These are phyloP conservation scores for Botrytis galanthina DNA, from an alignment of 2,329 filamentous ascomycete genomes.

Conservation along the genomic window DNA sequence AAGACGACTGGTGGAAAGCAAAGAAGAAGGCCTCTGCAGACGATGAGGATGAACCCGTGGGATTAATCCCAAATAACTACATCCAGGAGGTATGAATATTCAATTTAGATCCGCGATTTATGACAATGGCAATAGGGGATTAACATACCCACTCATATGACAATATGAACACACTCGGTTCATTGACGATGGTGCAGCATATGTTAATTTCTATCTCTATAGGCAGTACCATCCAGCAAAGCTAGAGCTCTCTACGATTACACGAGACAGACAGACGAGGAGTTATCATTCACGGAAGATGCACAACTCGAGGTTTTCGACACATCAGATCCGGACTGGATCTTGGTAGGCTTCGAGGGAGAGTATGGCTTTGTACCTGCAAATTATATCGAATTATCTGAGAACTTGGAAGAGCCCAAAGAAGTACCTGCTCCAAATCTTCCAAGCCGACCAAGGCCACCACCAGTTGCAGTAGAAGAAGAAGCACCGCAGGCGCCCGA, in stretches of 20 bases:
- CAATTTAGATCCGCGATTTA: not conserved
- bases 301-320: constrained; percentile 82
- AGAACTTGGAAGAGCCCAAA: constrained; percentile 40
- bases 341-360: constrained; percentile 76
- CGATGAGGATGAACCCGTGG: constrained; percentile 40
- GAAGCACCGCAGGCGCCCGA: constrained; percentile 15
- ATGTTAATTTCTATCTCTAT: constrained; percentile 25
- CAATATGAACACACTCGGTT: not conserved
- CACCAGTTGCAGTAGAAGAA: constrained; percentile 33
- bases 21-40: constrained; percentile 44
- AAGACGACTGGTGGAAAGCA: constrained; percentile 78
- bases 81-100: constrained; percentile 75
- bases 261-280: constrained; percentile 93
- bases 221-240: constrained; percentile 65
- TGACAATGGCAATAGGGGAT: not conserved
- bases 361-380: constrained; percentile 94
- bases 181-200: not conserved
- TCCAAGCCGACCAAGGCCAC: constrained; percentile 37
- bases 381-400: constrained; percentile 83
- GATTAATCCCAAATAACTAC: constrained; percentile 83
- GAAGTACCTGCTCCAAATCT: constrained; percentile 39
- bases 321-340: constrained; percentile 92
- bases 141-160: not conserved
- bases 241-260: constrained; percentile 98
- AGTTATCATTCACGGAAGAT: constrained; percentile 93